These are phyloP conservation scores for Anthracocystis walkeri DNA, from an alignment of 1,284 basidiomycete species.

Conservation along the genomic window DNA sequence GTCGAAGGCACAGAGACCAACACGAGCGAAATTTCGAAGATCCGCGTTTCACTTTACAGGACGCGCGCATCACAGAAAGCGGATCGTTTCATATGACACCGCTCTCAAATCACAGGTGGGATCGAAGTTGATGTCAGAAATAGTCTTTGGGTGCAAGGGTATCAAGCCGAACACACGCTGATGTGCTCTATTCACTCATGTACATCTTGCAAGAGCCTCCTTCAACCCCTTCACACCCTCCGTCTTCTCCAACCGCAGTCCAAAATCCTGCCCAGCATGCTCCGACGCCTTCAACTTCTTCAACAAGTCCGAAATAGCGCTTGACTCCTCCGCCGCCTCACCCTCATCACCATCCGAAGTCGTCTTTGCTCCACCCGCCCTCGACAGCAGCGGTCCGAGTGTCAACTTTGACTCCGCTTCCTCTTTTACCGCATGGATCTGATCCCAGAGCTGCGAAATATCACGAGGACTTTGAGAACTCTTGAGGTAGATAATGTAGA, in stretches of 20 bases:
- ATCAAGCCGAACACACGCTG: slow-evolving; percentile 1
- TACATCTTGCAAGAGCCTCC: slow-evolving; percentile 67
- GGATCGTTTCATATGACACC: neutral
- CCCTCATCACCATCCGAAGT: neutral
- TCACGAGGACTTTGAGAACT: slow-evolving; percentile 17
- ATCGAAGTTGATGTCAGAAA: neutral
- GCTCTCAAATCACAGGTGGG: neutral
- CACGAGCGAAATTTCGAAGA: neutral
- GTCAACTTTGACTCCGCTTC: slow-evolving; percentile 35
- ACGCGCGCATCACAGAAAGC: neutral
- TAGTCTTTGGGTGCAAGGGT: slow-evolving; percentile 14
- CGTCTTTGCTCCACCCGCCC: slow-evolving; percentile 38
- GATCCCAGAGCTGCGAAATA: slow-evolving; percentile 44
- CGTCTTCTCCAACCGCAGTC: slow-evolving; percentile 77
- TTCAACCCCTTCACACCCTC: slow-evolving; percentile 77
- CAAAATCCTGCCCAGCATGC: slow-evolving; percentile 71
- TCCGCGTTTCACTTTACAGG: slow-evolving; percentile 7
- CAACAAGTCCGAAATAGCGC: slow-evolving; percentile 71
- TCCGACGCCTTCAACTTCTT: slow-evolving; percentile 66
- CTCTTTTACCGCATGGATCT: slow-evolving; percentile 41
- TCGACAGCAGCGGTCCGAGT: slow-evolving; percentile 38
- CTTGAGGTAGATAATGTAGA: slow-evolving; percentile 80
- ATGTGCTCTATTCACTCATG: neutral
- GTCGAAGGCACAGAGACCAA: slow-evolving; percentile 9
- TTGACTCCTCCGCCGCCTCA: neutral